phyloP scores from a whole-genome alignment of 2,329 filamentous ascomycete genomes.

The Paraconiothyrium brasiliense region DNA sequence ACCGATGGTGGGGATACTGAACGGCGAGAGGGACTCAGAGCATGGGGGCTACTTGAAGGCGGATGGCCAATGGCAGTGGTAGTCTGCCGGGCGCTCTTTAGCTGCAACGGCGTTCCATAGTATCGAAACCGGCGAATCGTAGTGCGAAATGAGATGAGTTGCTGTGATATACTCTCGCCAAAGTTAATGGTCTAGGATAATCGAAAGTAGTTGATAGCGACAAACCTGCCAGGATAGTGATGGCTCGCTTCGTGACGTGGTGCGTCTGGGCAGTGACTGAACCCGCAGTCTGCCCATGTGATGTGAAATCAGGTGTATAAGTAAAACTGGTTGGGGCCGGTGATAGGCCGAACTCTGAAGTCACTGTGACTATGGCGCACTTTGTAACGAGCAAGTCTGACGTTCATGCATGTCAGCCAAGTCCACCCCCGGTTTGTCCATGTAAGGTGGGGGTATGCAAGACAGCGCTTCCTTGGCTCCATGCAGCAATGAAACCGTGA shows the following conservation, averaged over 20 bases:
- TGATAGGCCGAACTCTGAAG: neutral
- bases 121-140: neutral
- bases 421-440: neutral
- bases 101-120: neutral
- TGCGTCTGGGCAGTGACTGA: neutral
- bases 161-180: neutral
- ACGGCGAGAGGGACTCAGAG: slow-evolving; percentile 46
- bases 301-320: neutral
- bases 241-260: slow-evolving; percentile 1
- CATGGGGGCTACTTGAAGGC: neutral
- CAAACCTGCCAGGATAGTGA: neutral
- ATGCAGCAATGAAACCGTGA: neutral
- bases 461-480: neutral
- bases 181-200: no score
- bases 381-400: slow-evolving; percentile 13
- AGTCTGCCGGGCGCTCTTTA: neutral
- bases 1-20: slow-evolving; percentile 47
- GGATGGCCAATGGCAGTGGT: slow-evolving; percentile 2
- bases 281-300: neutral
- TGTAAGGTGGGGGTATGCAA: slow-evolving; percentile 14
- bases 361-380: neutral
- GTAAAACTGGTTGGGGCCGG: neutral
- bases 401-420: slow-evolving; percentile 29
- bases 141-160: neutral
- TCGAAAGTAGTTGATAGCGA: neutral